These are phyloP conservation scores for Candida bentonensis DNA, from an alignment of 805 yeast genomes.

Conservation along the genomic window DNA sequence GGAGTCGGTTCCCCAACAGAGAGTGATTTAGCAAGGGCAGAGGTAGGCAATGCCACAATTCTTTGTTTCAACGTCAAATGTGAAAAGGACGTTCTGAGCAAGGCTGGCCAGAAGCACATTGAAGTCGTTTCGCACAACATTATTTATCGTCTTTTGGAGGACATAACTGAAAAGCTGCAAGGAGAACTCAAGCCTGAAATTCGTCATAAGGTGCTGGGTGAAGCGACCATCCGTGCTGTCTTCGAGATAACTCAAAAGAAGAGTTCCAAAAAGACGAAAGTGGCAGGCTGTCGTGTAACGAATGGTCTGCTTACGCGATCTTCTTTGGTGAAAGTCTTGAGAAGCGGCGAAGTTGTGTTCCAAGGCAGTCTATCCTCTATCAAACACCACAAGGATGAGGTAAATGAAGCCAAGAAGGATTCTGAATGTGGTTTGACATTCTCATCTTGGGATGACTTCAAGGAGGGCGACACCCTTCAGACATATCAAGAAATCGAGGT, in stretches of 20 bases:
- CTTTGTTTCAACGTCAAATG: constrained; percentile 64
- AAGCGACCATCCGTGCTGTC: constrained; percentile 53
- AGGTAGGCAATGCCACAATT: constrained; percentile 55
- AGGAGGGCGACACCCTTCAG: constrained; percentile 64
- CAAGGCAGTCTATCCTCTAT: constrained; percentile 57
- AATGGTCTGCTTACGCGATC: constrained; percentile 54
- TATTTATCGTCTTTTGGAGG: constrained; percentile 79
- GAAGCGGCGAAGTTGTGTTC: constrained; percentile 34
- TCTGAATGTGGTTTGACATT: constrained; percentile 82
- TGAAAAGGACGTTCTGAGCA: constrained; percentile 45
- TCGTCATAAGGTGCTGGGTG: constrained; percentile 53
- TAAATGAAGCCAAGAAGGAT: constrained; percentile 64
- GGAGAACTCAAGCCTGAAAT: constrained; percentile 47
- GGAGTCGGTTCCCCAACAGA: constrained; percentile 72
- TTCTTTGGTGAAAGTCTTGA: constrained; percentile 41
- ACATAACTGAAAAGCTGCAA: constrained; percentile 54
- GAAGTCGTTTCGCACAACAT: constrained; percentile 54
- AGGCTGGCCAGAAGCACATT: constrained; percentile 47
- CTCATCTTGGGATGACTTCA: constrained; percentile 48
- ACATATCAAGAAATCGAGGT: constrained; percentile 50
- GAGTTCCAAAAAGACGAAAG: constrained; percentile 30
- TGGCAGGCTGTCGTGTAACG: constrained; percentile 80
- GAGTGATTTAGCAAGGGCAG: constrained; percentile 52
- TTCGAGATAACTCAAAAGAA: constrained; percentile 53
- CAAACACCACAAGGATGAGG: constrained; percentile 73